These are phyloP conservation scores for Pinus taeda DNA, from an alignment of 75 land plant genomes.

Conservation along the genomic window DNA sequence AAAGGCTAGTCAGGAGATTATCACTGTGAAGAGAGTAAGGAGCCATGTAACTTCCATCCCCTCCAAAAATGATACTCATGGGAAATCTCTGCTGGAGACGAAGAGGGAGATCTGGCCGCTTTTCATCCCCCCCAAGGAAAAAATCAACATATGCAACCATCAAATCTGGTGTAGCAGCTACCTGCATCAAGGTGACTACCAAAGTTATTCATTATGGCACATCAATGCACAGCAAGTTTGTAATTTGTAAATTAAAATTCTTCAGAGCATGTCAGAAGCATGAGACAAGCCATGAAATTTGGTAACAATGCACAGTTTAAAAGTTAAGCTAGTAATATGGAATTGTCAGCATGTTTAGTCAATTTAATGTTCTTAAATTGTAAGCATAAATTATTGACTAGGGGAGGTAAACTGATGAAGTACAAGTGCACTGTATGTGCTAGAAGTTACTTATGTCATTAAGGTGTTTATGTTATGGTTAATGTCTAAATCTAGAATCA, in stretches of 20 bases:
- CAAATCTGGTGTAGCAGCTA: constrained; percentile 92
- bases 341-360: background rate
- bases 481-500: no score
- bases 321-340: background rate
- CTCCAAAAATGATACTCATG: constrained; percentile 79
- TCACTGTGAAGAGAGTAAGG: constrained; percentile 91
- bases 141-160: constrained; percentile 94
- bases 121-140: constrained; percentile 98
- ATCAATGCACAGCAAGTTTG: background rate
- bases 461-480: no score
- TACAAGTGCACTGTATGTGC: no score
- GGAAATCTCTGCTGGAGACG: constrained; percentile 81
- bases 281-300: background rate
- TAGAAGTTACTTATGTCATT: no score
- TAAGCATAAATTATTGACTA: no score
- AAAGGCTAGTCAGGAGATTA: constrained; percentile 84
- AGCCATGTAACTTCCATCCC: constrained; percentile 98
- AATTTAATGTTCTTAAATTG: no score
- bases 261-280: background rate
- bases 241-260: background rate
- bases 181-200: constrained; percentile 37
- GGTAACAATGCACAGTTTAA: no score
- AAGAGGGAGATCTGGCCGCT: constrained; percentile 92
- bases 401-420: no score
- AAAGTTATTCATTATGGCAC: background rate